phyloP scores from a whole-genome alignment of 2,329 filamentous ascomycete species.

The Penicillium sp. region DNA sequence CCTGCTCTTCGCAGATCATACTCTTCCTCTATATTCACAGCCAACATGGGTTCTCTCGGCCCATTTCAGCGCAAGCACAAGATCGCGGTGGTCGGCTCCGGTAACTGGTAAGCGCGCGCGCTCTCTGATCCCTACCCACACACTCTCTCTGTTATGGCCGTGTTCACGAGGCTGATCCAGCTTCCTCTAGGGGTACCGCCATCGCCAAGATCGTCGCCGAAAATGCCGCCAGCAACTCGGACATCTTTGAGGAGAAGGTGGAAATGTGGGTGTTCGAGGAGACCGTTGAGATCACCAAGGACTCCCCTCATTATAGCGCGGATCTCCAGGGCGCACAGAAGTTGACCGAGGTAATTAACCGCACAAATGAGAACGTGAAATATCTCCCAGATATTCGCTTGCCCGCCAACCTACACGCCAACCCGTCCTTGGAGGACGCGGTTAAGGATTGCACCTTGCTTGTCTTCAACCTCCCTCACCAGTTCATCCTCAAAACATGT shows the following conservation, averaged over 20 bases:
- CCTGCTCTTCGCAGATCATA: constrained; percentile 20
- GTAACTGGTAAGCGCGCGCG: constrained; percentile 72
- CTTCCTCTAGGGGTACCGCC: constrained; percentile 87
- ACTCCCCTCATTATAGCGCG: constrained; percentile 70
- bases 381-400: constrained; percentile 88
- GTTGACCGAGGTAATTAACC: constrained; percentile 88
- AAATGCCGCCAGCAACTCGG: constrained; percentile 73
- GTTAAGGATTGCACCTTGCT: constrained; percentile 84
- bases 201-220: constrained; percentile 97
- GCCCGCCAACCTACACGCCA: constrained; percentile 63
- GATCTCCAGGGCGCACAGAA: constrained; percentile 75
- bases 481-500: constrained; percentile 84
- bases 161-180: constrained; percentile 39
- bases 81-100: constrained; percentile 81
- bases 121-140: background rate
- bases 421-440: constrained; percentile 58
- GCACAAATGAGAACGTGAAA: constrained; percentile 92
- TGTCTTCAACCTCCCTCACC: constrained; percentile 93
- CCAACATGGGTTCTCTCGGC: constrained; percentile 34
- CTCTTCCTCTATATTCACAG: constrained; percentile 15
- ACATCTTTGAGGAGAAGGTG: constrained; percentile 82
- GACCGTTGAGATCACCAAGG: constrained; percentile 69
- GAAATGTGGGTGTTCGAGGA: constrained; percentile 99
- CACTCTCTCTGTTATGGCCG: background rate
- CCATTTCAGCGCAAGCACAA: constrained; percentile 39